Base-by-base conservation (phyloP, 768 basidiomycete species). In the Boletus speciosus region DNA sequence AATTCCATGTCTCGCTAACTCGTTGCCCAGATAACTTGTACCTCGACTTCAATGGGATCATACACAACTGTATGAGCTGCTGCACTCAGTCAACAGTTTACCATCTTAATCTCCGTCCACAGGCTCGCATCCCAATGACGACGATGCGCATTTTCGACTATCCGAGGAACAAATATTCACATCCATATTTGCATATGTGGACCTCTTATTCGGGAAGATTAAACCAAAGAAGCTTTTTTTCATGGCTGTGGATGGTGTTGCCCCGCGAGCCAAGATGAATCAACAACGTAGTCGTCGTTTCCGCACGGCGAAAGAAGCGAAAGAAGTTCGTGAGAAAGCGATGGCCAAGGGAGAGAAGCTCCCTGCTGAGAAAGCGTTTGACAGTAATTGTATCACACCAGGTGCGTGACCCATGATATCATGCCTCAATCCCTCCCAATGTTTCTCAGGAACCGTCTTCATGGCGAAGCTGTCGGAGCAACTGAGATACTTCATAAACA, bases 221-320 rank as follows among this genome's bases (percentile, higher is more conserved):
- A 98, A 95, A 70, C 97, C 97, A 1, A 88, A 92, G 78, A 97
- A 98, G 67, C 76, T 97, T 12, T 98, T 98, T 72, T 98, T 97
- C 73, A 96, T 99, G 90, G 97, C 96, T 25, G 88, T 99, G 43
- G 97, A 98, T 68, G 96, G 96, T 45, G 95, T 98, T 14, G 96
- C 96, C 0, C 96, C 96, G 5, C 78, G 96, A 43, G 96, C 96
- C 34, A 98, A 99, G 81, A 97, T 98, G 96, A 99, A 99, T 68
- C 96, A 98, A 72, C 96, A 98, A 67, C 85, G 96, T 19, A 87
- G 89, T 67, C 79, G 96, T 37, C 84, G 95, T 43, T 99, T 98
- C 76, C 78, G 96, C 52, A 93, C 95, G 0, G 95, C 95, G 7
- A 93, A 89, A 73, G 96, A 98, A 70, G 90, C 88, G 3, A 87